Evolutionary conservation across 768 basidiomycete genomes (phyloP).

Genomic region (Lenzites betulinus): DNA sequence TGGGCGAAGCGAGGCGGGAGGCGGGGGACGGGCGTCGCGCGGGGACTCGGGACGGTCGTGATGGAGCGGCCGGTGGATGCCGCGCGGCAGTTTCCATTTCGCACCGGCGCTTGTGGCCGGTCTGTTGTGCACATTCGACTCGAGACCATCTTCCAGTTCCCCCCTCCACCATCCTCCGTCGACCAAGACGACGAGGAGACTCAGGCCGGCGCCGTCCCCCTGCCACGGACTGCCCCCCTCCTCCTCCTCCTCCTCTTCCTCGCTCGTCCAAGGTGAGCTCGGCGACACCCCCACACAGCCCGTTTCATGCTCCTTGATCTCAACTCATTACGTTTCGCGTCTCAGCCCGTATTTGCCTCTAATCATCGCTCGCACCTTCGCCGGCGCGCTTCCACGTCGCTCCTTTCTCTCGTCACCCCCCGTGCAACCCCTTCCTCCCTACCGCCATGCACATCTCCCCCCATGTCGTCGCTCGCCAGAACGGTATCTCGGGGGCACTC

Average conservation of each 20-base stretch:
- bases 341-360: constrained; percentile 15
- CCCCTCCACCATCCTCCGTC: constrained; percentile 9
- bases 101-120: background rate
- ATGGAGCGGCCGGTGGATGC: constrained; percentile 18
- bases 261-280: constrained; percentile 12
- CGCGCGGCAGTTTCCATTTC: constrained; percentile 21
- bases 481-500: background rate
- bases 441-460: constrained; percentile 19
- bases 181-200: constrained; percentile 20
- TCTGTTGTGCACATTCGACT: background rate
- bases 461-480: constrained; percentile 11
- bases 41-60: background rate
- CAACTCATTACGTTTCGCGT: constrained; percentile 13
- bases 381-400: constrained; percentile 20
- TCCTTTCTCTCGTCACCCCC: constrained; percentile 22
- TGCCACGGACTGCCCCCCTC: constrained; percentile 10
- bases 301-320: background rate
- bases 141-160: background rate
- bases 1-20: background rate
- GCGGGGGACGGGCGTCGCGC: background rate
- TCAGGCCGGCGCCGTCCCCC: constrained; percentile 6
- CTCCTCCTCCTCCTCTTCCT: background rate
- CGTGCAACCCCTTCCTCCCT: constrained; percentile 7
- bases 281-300: background rate
- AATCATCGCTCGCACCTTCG: constrained; percentile 15